phyloP scores from a whole-genome alignment of 1,284 basidiomycete species.

The Phlebopus sp. region DNA sequence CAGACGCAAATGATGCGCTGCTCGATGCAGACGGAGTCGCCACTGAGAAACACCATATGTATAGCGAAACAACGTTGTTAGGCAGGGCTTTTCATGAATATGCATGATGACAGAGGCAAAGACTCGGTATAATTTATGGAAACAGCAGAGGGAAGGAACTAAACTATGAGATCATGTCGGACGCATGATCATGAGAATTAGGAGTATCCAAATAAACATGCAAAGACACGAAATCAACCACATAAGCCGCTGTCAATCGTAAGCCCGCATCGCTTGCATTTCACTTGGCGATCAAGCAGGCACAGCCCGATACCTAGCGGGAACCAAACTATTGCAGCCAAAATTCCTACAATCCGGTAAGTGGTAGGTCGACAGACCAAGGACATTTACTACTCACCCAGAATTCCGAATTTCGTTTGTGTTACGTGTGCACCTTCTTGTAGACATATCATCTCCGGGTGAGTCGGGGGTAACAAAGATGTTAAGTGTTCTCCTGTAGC shows the following conservation, averaged over 20 bases:
- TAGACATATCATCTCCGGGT: constrained; percentile 78
- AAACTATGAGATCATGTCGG: too few species aligned
- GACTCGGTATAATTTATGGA: too few species aligned
- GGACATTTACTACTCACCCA: constrained; percentile 62
- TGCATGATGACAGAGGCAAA: too few species aligned
- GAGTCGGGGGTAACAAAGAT: constrained; percentile 62
- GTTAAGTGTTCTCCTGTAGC: constrained; percentile 44
- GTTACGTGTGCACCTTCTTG: constrained; percentile 68
- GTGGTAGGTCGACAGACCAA: background rate
- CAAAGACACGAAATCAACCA: constrained; percentile 18
- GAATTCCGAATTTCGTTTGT: constrained; percentile 58
- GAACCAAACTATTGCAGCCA: constrained; percentile 81
- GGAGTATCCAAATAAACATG: background rate
- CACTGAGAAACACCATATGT: too few species aligned
- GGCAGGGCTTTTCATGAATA: too few species aligned
- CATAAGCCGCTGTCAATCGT: constrained; percentile 37
- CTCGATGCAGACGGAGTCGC: background rate
- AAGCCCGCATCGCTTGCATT: constrained; percentile 57
- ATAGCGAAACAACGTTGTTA: too few species aligned
- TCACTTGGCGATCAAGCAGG: constrained; percentile 64
- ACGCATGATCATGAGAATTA: too few species aligned
- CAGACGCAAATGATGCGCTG: background rate
- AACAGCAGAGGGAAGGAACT: too few species aligned
- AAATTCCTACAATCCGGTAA: constrained; percentile 46
- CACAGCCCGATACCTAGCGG: constrained; percentile 74